phyloP scores from a whole-genome alignment of 371 early-diverging fungal species.

The Lichtheimia hyalospora region DNA sequence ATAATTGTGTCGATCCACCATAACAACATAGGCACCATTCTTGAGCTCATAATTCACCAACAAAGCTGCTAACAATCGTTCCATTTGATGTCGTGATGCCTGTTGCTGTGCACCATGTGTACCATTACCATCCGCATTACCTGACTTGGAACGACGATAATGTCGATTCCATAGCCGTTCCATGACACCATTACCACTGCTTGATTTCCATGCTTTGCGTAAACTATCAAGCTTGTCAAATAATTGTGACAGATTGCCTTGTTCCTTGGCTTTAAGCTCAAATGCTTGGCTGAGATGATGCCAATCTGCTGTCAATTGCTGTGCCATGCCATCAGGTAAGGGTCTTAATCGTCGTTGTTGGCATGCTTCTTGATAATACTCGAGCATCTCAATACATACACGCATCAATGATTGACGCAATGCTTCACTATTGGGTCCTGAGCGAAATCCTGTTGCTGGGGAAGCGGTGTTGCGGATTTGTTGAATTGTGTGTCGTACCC shows the following conservation, averaged over 20 bases:
- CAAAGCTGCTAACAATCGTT: slow-evolving; percentile 20
- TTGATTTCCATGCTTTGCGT: slow-evolving; percentile 21
- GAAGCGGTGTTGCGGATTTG: slow-evolving; percentile 9
- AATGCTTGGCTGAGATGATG: slow-evolving; percentile 22
- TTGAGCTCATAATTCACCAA: slow-evolving; percentile 13
- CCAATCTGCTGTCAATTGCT: slow-evolving; percentile 28
- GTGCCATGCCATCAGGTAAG: slow-evolving; percentile 11
- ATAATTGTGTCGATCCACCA: slow-evolving; percentile 23
- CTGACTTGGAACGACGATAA: too few species aligned
- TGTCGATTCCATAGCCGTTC: too few species aligned
- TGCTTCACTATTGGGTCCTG: slow-evolving; percentile 6
- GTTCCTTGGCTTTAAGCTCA: slow-evolving; percentile 33
- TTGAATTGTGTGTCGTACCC: slow-evolving; percentile 15
- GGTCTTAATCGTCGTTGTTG: slow-evolving; percentile 14
- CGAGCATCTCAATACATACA: slow-evolving; percentile 14
- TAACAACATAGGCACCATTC: slow-evolving; percentile 20
- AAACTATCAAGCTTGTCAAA: slow-evolving; percentile 14
- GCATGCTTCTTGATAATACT: slow-evolving; percentile 18
- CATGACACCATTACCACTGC: too few species aligned
- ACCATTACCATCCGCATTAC: too few species aligned
- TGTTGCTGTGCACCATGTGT: not conserved
- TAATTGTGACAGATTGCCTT: slow-evolving; percentile 6
- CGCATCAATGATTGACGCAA: slow-evolving; percentile 20
- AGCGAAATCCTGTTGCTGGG: not conserved
- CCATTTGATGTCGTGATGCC: slow-evolving; percentile 12